Evolutionary conservation across 2,329 filamentous ascomycete species (phyloP).

Genomic region (Fusarium sp.): DNA sequence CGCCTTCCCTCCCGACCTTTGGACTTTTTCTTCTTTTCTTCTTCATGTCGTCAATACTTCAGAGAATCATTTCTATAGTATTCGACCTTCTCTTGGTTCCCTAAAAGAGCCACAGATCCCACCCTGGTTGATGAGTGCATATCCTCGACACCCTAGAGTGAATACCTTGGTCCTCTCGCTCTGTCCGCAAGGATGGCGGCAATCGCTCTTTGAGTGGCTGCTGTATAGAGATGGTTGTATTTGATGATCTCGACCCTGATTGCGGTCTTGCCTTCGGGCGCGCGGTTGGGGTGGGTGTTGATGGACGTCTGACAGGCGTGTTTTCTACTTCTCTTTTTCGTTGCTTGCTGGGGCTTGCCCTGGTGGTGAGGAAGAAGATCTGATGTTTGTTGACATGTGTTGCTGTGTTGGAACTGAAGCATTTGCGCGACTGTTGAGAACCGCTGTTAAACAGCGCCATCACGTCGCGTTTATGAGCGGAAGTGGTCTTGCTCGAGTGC

Average conservation of each 20-base stretch:
- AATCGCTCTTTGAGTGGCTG: conserved; percentile 37
- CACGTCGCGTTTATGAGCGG: accelerated
- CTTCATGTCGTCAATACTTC: conserved; percentile 73
- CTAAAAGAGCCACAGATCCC: conserved; percentile 92
- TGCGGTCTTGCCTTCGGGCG: conserved; percentile 80
- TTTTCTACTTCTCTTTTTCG: conserved; percentile 67
- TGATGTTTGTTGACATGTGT: background rate
- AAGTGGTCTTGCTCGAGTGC: too few species aligned
- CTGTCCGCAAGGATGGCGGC: conserved; percentile 67
- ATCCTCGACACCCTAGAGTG: conserved; percentile 75
- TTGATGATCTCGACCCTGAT: conserved; percentile 91
- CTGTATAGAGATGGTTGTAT: conserved; percentile 83
- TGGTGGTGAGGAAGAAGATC: conserved; percentile 63
- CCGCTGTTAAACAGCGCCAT: accelerated
- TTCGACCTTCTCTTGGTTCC: conserved; percentile 91
- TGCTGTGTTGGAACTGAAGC: background rate
- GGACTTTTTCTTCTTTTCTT: conserved; percentile 62
- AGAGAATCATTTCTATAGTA: conserved; percentile 99
- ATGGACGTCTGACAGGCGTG: conserved; percentile 88
- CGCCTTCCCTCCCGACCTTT: conserved; percentile 26
- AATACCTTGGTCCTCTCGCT: conserved; percentile 46
- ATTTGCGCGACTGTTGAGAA: accelerated
- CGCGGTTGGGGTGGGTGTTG: conserved; percentile 81
- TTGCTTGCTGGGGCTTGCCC: conserved; percentile 62
- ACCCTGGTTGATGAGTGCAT: conserved; percentile 65